Conservation (phyloP, 2,329 filamentous ascomycete genomes). For the Stachybotrys chartarum region DNA sequence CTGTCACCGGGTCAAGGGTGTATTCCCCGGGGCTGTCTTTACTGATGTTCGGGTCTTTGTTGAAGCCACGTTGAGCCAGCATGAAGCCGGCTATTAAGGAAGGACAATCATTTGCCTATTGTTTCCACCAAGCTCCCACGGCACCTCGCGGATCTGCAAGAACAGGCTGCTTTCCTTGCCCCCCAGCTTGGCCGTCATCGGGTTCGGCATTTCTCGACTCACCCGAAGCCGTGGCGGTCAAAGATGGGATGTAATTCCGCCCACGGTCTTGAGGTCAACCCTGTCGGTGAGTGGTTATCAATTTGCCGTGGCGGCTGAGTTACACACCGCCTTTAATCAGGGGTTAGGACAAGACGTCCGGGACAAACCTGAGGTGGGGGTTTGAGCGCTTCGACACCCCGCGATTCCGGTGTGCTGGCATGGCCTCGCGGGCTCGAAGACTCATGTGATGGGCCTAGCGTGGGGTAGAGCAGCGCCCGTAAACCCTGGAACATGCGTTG, state of each 20-base stretch:
- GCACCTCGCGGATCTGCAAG: too few relatives aligned
- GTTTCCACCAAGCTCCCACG: too few relatives aligned
- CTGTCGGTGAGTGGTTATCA: neutral
- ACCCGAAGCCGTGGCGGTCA: neutral
- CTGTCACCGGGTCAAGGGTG: too few relatives aligned
- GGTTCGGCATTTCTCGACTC: neutral
- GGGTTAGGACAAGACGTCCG: too few relatives aligned
- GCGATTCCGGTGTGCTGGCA: neutral
- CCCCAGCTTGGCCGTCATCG: neutral
- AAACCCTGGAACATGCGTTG: neutral
- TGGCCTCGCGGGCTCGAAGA: conserved; percentile 13
- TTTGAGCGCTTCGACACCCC: neutral
- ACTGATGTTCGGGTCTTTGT: too few relatives aligned
- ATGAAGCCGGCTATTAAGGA: too few relatives aligned
- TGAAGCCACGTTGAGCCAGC: too few relatives aligned
- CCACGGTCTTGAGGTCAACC: neutral
- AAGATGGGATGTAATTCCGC: neutral
- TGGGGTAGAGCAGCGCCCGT: neutral
- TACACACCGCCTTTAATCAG: neutral
- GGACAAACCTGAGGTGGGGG: neutral
- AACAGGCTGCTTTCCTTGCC: neutral
- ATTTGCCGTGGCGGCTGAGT: neutral
- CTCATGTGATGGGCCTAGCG: conserved; percentile 16
- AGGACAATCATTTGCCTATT: too few relatives aligned
- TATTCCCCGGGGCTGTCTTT: too few relatives aligned